Conservation (phyloP, 768 basidiomycete species). For the Boletus patriciae region DNA sequence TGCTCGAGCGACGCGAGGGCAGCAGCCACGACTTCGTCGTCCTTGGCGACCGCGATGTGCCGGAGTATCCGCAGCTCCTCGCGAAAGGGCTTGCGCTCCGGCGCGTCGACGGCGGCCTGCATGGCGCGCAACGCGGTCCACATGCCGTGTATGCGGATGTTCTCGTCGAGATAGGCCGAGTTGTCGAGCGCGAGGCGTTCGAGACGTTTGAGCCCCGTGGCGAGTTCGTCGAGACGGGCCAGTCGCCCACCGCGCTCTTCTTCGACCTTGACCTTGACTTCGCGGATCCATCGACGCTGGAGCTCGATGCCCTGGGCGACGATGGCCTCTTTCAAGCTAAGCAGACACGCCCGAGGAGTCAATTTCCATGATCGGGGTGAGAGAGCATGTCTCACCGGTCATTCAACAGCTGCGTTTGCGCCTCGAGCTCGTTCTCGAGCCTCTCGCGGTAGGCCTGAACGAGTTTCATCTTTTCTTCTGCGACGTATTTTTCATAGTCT, state of each 20-base stretch:
- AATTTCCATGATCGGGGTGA: neutral
- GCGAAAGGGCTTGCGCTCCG: conserved; percentile 80
- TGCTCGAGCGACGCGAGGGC: conserved; percentile 68
- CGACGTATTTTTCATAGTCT: conserved; percentile 77
- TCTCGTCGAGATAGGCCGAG: conserved; percentile 87
- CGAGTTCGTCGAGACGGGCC: conserved; percentile 91
- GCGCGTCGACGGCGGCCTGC: conserved; percentile 60
- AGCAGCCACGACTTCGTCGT: conserved; percentile 65
- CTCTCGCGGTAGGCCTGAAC: conserved; percentile 81
- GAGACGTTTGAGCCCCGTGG: conserved; percentile 84
- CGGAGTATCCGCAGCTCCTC: conserved; percentile 84
- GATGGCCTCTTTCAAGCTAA: conserved; percentile 89
- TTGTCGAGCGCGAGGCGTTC: conserved; percentile 92
- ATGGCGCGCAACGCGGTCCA: conserved; percentile 92
- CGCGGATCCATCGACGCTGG: conserved; percentile 94
- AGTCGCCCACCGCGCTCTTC: conserved; percentile 94
- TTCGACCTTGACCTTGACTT: conserved; percentile 94
- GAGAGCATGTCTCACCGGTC: conserved; percentile 61
- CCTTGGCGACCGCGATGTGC: conserved; percentile 66
- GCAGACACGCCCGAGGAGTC: neutral
- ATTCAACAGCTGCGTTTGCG: conserved; percentile 91
- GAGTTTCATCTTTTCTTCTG: conserved; percentile 71
- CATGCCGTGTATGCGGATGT: conserved; percentile 85
- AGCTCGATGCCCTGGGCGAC: conserved; percentile 96
- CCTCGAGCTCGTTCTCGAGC: conserved; percentile 78